These are phyloP conservation scores for Fusarium abutilonis DNA, from an alignment of 2,329 filamentous ascomycete species.

Conservation along the genomic window DNA sequence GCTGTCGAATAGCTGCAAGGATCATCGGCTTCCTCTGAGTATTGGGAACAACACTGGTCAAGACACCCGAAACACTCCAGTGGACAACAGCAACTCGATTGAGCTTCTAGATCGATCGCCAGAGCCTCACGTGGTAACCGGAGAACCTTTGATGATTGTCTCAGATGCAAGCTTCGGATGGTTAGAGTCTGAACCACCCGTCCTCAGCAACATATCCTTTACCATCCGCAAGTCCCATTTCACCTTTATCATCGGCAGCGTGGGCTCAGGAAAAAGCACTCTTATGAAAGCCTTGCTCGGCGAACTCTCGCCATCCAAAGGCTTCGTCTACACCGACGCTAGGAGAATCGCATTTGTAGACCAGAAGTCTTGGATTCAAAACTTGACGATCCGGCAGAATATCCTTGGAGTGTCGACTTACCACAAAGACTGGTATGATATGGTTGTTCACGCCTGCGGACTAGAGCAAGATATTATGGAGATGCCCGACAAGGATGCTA, in stretches of 20 bases:
- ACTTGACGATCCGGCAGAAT: slow-evolving; percentile 16
- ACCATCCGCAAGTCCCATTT: slow-evolving; percentile 15
- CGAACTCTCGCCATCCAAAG: slow-evolving; percentile 10
- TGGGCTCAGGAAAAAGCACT: slow-evolving; percentile 15
- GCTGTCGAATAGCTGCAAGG: slow-evolving; percentile 16
- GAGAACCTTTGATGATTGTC: slow-evolving; percentile 11
- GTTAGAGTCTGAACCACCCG: neutral
- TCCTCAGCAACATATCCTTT: slow-evolving; percentile 5
- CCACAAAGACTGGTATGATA: slow-evolving; percentile 13
- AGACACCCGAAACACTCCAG: accelerated
- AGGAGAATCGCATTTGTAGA: slow-evolving; percentile 14
- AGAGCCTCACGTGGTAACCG: neutral
- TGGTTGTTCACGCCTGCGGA: slow-evolving; percentile 7
- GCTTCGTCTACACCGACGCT: slow-evolving; percentile 11
- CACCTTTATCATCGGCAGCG: slow-evolving; percentile 14
- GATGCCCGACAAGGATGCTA: slow-evolving; percentile 6
- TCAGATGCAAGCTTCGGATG: slow-evolving; percentile 12
- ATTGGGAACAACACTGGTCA: neutral
- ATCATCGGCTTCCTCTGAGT: slow-evolving; percentile 12
- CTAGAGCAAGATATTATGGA: slow-evolving; percentile 16
- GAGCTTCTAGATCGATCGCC: neutral
- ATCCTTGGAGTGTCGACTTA: slow-evolving; percentile 11
- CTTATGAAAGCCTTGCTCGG: slow-evolving; percentile 18
- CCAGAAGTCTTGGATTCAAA: slow-evolving; percentile 22
- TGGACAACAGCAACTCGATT: neutral